Conservation (phyloP, 2,329 filamentous ascomycete species). For the Alternaria burnsii region DNA sequence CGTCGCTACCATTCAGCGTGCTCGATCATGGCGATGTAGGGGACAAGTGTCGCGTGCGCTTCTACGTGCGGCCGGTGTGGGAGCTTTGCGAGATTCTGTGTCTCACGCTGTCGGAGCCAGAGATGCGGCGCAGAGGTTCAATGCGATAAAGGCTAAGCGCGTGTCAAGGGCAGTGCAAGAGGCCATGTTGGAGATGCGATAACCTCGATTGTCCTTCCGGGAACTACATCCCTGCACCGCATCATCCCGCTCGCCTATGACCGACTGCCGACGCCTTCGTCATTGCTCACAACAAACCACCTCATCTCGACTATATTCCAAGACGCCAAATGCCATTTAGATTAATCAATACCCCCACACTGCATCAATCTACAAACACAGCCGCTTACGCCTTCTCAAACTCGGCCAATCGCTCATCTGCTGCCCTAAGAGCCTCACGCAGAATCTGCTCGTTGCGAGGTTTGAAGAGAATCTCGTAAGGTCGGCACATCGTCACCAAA, state of each 20-base stretch:
- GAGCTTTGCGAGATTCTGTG: constrained; percentile 17
- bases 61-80: constrained; percentile 26
- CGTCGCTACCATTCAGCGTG: constrained; percentile 35
- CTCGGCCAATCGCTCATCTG: constrained; percentile 37
- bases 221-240: constrained; percentile 16
- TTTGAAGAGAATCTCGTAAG: constrained; percentile 67
- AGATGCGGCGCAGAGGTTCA: not conserved
- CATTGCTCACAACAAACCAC: not conserved
- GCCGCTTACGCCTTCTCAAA: constrained; percentile 15
- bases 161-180: constrained; percentile 3
- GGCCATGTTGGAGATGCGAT: constrained; percentile 21
- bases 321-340: not conserved
- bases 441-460: constrained; percentile 61
- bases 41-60: constrained; percentile 4
- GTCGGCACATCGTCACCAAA: constrained; percentile 67
- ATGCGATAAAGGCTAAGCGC: not conserved
- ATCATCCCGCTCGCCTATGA: constrained; percentile 12
- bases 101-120: not conserved
- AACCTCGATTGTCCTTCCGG: not conserved
- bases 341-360: not conserved
- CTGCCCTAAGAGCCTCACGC: constrained; percentile 52
- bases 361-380: not conserved
- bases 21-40: constrained; percentile 35
- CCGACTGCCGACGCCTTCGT: not conserved
- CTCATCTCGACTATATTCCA: not conserved